Base-by-base conservation (phyloP, 73 alveolate genomes). In the Halteria grandinella region DNA sequence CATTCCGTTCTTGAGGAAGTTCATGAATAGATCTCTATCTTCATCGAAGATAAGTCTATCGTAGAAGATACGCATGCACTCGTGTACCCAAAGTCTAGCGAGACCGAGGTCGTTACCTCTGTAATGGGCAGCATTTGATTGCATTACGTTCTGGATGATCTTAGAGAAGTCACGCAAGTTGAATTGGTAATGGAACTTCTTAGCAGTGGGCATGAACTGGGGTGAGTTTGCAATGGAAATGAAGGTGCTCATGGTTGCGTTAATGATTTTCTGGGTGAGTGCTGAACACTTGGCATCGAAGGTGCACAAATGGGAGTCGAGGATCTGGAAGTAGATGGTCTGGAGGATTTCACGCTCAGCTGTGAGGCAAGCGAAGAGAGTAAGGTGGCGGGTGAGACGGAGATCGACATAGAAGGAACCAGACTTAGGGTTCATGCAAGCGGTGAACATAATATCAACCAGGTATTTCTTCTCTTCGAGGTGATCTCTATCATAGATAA, bases 131-230 rank as follows among this genome's bases (percentile, higher is more conserved):
- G 99, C 96, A 18, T 94, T 85, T 25, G 98, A 81, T 81, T 95
- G 94, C 95, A 97, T 83, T 49, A 97, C 40, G 73, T 98, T 97
- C 63, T 92, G 97, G 33, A 93, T 91, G 44, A 94, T 92, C 54
- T 93, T 85, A 47, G 98, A 95, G 44, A 94, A 87, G 75, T 95
- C 99, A 92, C 99, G 92, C 94, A 96, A 82, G 91, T 97, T 97
- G 97, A 97, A 98, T 89, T 95, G 96, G 87, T 97, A 97, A 85
- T 98, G 99, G 99, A 95, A 97, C 90, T 96, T 97, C 53, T 91
- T 90, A 0, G 99, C 99, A 17, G 99, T 88, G 24, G 99, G 99
- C 96, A 96, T 76, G 97, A 95, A 98, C 45, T 89, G 76, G 0
- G 99, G 97, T 17, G 89, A 90, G 83, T 82, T 92, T 50, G 87